Percentiles rank a stretch among this genome's conserved stretches.
phyloP scores from a whole-genome alignment of 345 rosid genomes.

The Salix viminalis region DNA sequence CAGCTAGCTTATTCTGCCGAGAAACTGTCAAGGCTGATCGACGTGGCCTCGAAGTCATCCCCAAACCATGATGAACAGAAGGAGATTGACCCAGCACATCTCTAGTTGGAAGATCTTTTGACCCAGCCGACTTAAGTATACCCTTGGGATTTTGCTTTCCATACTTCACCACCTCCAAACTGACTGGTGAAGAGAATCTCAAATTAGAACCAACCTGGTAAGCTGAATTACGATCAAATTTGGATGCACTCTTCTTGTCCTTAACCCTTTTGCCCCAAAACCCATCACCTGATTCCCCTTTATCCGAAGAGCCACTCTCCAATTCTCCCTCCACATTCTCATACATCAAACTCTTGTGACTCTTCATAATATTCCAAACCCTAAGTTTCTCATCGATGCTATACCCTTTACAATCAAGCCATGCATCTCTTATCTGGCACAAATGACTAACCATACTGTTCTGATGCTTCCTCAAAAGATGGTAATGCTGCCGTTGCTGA shows the following conservation, averaged over 20 bases:
- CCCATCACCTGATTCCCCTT: conserved; percentile 54
- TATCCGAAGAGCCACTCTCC: conserved; percentile 56
- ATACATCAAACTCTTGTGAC: conserved; percentile 73
- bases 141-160: conserved; percentile 64
- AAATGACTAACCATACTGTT: conserved; percentile 69
- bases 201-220: conserved; percentile 37
- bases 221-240: conserved; percentile 39
- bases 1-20: conserved; percentile 38
- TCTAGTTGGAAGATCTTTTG: conserved; percentile 41
- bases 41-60: conserved; percentile 43
- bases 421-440: conserved; percentile 85
- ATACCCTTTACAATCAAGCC: conserved; percentile 75
- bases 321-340: conserved; percentile 61
- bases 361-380: conserved; percentile 72
- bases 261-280: conserved; percentile 55
- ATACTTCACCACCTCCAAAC: conserved; percentile 40
- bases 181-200: conserved; percentile 42
- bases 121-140: conserved; percentile 47
- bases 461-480: conserved; percentile 76
- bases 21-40: conserved; percentile 34
- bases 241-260: conserved; percentile 46
- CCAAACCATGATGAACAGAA: conserved; percentile 42
- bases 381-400: conserved; percentile 86
- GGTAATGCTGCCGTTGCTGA: conserved; percentile 70
- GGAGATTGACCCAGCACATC: conserved; percentile 35